These are phyloP conservation scores for Pontederia paniculata DNA, from an alignment of 176 grass and related monocot genomes.

Conservation along the genomic window DNA sequence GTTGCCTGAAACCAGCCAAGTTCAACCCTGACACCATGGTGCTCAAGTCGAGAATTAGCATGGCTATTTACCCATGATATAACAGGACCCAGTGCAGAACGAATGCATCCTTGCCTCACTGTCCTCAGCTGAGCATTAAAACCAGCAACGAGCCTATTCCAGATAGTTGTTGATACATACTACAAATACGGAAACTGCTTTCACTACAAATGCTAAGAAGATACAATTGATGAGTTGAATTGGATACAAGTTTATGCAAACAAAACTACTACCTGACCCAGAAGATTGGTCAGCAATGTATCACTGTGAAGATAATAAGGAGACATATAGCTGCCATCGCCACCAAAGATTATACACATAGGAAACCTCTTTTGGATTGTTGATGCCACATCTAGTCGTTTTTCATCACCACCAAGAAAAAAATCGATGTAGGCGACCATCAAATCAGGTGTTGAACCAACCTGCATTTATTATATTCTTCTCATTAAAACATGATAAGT, in stretches of 20 bases:
- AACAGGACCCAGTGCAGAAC: constrained; percentile 41
- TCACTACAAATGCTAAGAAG: constrained; percentile 8
- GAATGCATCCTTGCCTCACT: constrained; percentile 46
- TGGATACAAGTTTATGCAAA: not conserved
- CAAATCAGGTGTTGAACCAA: constrained; percentile 89
- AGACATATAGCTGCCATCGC: constrained; percentile 97
- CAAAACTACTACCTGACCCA: constrained; percentile 54
- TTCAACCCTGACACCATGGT: constrained; percentile 67
- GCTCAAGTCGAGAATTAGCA: constrained; percentile 71
- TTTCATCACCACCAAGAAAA: constrained; percentile 97
- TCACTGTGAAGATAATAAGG: constrained; percentile 90
- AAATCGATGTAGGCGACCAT: constrained; percentile 99
- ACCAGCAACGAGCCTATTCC: constrained; percentile 92
- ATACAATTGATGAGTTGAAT: constrained; percentile 1
- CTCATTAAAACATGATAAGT: too few species aligned
- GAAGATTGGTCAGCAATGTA: constrained; percentile 81
- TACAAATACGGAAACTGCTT: constrained; percentile 22
- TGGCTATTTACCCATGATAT: constrained; percentile 71
- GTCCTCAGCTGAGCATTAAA: constrained; percentile 87
- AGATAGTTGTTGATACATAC: constrained; percentile 89
- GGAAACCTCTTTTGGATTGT: constrained; percentile 90
- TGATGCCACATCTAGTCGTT: constrained; percentile 63
- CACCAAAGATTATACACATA: constrained; percentile 94
- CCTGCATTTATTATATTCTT: constrained; percentile 33
- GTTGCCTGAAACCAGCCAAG: constrained; percentile 92